phyloP scores from a whole-genome alignment of 352 stramenopile species.

The Globisporangium okanoganense region DNA sequence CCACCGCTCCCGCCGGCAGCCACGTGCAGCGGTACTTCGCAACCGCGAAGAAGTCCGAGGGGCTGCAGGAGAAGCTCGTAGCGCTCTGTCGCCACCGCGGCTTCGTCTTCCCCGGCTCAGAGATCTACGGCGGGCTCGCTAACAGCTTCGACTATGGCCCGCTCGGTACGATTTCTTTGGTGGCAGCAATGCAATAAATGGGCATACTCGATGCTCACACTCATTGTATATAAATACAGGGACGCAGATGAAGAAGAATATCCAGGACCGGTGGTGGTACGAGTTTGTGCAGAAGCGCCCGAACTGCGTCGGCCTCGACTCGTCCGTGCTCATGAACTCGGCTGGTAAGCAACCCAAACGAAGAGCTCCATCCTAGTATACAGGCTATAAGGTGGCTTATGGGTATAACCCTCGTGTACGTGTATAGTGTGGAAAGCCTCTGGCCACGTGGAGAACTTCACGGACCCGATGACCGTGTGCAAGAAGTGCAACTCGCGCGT shows the following conservation, averaged over 20 bases:
- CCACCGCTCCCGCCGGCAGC: background rate
- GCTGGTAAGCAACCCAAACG: constrained; percentile 23
- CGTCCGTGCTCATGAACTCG: constrained; percentile 94
- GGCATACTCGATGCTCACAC: background rate
- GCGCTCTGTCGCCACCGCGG: constrained; percentile 87
- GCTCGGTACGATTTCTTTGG: constrained; percentile 31
- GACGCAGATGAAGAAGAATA: constrained; percentile 94
- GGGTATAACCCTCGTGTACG: background rate
- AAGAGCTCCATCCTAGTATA: background rate
- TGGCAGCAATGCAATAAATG: background rate
- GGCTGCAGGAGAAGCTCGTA: constrained; percentile 71
- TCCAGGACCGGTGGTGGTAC: constrained; percentile 96
- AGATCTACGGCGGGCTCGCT: constrained; percentile 97
- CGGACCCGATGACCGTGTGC: constrained; percentile 97
- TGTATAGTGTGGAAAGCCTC: constrained; percentile 90
- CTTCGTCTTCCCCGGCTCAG: constrained; percentile 92
- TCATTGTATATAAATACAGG: background rate
- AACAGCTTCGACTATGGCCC: constrained; percentile 99
- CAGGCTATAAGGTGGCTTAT: background rate
- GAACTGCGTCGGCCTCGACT: constrained; percentile 95
- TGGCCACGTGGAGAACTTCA: constrained; percentile 97
- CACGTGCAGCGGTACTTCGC: constrained; percentile 27
- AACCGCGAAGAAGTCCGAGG: constrained; percentile 25
- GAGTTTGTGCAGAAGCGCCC: constrained; percentile 94
- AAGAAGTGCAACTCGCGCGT: constrained; percentile 88